Base-by-base conservation (phyloP, 257 asterid species). In the Prunella vulgaris region DNA sequence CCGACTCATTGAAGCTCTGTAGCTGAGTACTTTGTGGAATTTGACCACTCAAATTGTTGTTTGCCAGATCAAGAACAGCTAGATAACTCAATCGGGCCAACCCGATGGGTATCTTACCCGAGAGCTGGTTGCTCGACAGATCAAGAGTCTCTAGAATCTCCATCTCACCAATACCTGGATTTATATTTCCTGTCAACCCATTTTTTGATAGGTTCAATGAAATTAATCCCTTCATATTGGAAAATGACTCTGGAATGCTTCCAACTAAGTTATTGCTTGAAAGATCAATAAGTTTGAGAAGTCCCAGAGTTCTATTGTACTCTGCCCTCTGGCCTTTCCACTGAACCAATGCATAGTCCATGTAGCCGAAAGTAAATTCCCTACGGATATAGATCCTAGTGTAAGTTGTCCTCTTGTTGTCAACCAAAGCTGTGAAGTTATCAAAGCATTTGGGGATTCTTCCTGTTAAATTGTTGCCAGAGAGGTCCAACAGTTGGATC, bases 171-270 rank as follows among this genome's bases (percentile, higher is more conserved):
- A 81, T 76, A 10, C 56, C 44, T 32, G 77, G 32, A 28, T 28
- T 42, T 20, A 84, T 68, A 5, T 21, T 60, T 30, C 83, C 80
- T 3, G 71, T 68, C 72, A 80, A 35, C 7, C 64, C 8, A 49
- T 82, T 82, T 20, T 74, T 52, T 7, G 84, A 82, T 10, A 82
- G 40, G 24, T 79, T 79, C 58, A 80, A 60, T 7, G 74, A 76
- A 51, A 56, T 21, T 15, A 80, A 28, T 24, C 59, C 74, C 51
- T 51, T 74, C 18, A 80, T 10, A 2, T 4, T 2, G 0, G 60
- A 66, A 15, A 81, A 18, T 22, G 79, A 18, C 7, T 17, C 15
- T 2, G 57, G 57, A 20, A 51, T 51, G 25, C 25, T 51, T 51
- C 57, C 57, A 2, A 51, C 25, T 51, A 51, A 51, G 0, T 18